Evolutionary conservation across 257 asterid genomes (phyloP).

Genomic region (Fraxinus quadrangulata): DNA sequence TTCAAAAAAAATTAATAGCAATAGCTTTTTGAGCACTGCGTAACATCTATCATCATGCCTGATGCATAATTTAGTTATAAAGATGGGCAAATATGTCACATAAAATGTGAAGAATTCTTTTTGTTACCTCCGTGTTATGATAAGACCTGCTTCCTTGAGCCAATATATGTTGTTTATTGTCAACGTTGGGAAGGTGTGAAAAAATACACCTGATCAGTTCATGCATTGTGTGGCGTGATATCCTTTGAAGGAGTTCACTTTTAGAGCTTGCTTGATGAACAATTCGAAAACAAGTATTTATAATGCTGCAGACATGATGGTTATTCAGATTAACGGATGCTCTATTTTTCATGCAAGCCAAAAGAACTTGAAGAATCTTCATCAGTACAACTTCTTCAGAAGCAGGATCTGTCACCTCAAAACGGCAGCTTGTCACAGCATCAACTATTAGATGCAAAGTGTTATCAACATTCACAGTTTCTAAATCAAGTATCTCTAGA

Average conservation of each 20-base stretch:
- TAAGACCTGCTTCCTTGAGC: constrained; percentile 34
- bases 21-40: not conserved
- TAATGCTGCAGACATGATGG: constrained; percentile 89
- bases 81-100: constrained; percentile 13
- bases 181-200: constrained; percentile 67
- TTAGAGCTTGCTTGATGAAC: constrained; percentile 95
- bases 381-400: constrained; percentile 95
- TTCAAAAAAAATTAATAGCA: not conserved
- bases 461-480: constrained; percentile 69
- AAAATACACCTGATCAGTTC: constrained; percentile 86
- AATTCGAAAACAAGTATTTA: constrained; percentile 84
- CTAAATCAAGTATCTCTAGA: constrained; percentile 68
- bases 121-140: constrained; percentile 30
- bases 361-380: constrained; percentile 96
- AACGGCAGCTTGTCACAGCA: constrained; percentile 96
- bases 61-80: constrained; percentile 11
- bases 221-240: constrained; percentile 94
- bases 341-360: constrained; percentile 92
- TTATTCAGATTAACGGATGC: constrained; percentile 75
- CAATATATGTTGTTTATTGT: constrained; percentile 28
- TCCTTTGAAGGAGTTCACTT: constrained; percentile 83
- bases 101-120: constrained; percentile 41
- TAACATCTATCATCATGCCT: too few relatives aligned
- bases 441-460: constrained; percentile 85
- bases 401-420: constrained; percentile 98